Evolutionary conservation across 2,329 filamentous ascomycete species (phyloP).

Genomic region (Helotiales sp.): DNA sequence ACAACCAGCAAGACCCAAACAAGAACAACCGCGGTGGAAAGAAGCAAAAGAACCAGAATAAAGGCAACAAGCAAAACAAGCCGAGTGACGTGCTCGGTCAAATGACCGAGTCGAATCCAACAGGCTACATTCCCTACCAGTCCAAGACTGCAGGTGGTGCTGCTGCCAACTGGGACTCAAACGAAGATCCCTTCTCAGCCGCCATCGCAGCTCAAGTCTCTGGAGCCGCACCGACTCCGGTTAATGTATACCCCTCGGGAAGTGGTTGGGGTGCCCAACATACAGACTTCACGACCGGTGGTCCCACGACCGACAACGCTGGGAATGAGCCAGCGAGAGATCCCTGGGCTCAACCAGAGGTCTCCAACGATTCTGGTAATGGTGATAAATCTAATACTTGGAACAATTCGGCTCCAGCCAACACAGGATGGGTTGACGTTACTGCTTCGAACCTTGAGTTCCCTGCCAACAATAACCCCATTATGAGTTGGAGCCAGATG

Average conservation of each 20-base stretch:
- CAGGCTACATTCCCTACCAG: not conserved
- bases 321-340: not conserved
- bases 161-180: not conserved
- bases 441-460: not conserved
- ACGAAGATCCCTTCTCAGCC: not conserved
- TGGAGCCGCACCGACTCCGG: not conserved
- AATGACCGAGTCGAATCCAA: not conserved
- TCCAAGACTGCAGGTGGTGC: not conserved
- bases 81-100: not conserved
- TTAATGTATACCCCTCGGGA: not conserved
- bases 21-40: not conserved
- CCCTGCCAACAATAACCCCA: not conserved
- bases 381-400: not conserved
- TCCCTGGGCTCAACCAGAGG: not conserved
- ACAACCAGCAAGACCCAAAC: not conserved
- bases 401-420: not conserved
- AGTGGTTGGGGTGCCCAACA: conserved; percentile 6
- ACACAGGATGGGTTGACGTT: not conserved
- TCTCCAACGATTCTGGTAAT: not conserved
- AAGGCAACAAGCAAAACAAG: conserved; percentile 2
- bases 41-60: conserved; percentile 9
- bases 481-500: not conserved
- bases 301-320: not conserved
- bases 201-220: not conserved
- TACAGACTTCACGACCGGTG: not conserved